Evolutionary conservation across 768 basidiomycete species (phyloP).

Genomic region (Kwoniella botswanensis): DNA sequence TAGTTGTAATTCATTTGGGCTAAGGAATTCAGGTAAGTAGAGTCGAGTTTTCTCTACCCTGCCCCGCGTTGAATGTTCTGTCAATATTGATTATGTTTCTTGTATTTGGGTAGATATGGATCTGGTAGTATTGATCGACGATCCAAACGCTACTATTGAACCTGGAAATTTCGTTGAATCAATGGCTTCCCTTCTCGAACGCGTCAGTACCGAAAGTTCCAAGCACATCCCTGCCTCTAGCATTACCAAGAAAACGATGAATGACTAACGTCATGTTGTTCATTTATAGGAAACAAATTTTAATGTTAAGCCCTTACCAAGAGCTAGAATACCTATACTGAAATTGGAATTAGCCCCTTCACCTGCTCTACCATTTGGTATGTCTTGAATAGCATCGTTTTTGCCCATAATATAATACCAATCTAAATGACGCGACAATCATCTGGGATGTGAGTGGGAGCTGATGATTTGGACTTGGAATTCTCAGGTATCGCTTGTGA

Average conservation of each 20-base stretch:
- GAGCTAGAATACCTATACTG: constrained; percentile 97
- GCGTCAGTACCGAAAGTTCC: constrained; percentile 66
- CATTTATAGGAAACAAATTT: constrained; percentile 51
- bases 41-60: background rate
- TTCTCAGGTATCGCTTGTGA: constrained; percentile 88
- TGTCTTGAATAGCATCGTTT: background rate
- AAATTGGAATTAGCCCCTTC: constrained; percentile 84
- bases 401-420: no score
- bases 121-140: constrained; percentile 93
- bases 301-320: constrained; percentile 86
- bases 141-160: constrained; percentile 70
- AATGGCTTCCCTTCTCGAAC: constrained; percentile 89
- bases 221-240: background rate
- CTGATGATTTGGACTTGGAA: no score
- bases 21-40: constrained; percentile 86
- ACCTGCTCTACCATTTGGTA: constrained; percentile 56
- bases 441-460: no score
- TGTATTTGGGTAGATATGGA: constrained; percentile 79
- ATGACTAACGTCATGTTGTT: constrained; percentile 5
- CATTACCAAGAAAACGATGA: constrained; percentile 6
- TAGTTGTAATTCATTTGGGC: constrained; percentile 94
- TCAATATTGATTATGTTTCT: no score
- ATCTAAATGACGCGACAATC: no score
- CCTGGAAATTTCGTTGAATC: constrained; percentile 90
- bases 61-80: no score